Evolutionary conservation across 352 stramenopile genomes (phyloP), one percentile per base, ranked within the genome.

Genomic region (Pythium diclinum): DNA sequence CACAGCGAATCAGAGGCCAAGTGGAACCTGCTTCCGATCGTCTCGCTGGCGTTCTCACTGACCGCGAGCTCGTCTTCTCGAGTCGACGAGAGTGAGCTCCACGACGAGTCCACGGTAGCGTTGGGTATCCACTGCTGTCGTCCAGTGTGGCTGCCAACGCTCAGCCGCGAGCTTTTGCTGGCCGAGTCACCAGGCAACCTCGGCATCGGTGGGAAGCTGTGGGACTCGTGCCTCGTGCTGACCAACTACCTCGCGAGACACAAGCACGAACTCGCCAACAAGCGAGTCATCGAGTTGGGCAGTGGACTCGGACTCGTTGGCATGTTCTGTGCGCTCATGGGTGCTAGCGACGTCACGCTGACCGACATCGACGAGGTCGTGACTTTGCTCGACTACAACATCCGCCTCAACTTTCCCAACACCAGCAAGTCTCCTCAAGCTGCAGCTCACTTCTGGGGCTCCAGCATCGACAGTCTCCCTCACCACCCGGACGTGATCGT

Each of bases 171-270:
- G 42, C 79, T 93, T n/a, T 59, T 89, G 28, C 67, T 93, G 21
- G 84, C 82, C 16, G 84, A 93, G 67, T 90, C 84, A 3, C 84
- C 82, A 16, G 84, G 84, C 7, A 87, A 85, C 34, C 69, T 93
- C 2, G 84, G 84, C 23, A 93, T 93, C 59, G 84, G 78, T 42
- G 84, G 84, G n/a, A 94, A 94, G 61, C 62, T 94, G 16, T 94
- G 85, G 85, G 85, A 94, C 68, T 92, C 83, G 55, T 88, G 82
- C 23, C 72, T 94, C 30, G 79, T 94, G 17, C 65, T 94, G 55
- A 90, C 80, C 8, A 71, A 73, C 19, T 92, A 90, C 65, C 55
- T 94, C 21, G 60, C 74, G 19, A 60, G 64, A 6, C 64, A 83
- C 55, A 63, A 63, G 17, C 63, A 65, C 21, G 67, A 79, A 10